A percentile compares a stretch with the other conserved stretches of the same genome.
phyloP scores from a whole-genome alignment of 129 eudicot genomes.

The Oenanthe sinensis region DNA sequence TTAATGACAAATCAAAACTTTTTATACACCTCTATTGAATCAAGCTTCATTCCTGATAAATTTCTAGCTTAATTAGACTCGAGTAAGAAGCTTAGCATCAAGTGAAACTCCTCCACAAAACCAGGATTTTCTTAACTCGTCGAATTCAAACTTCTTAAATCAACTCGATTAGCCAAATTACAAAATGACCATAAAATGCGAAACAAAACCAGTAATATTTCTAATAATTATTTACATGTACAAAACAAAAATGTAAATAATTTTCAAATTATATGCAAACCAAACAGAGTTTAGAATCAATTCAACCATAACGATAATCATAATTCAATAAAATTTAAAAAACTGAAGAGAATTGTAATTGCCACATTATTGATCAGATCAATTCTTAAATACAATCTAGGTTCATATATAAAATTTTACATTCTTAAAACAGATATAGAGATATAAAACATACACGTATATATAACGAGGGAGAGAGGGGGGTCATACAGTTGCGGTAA shows the following conservation, averaged over 20 bases:
- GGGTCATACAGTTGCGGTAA: conserved; percentile 28
- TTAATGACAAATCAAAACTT: too few relatives aligned
- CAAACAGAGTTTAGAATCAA: not conserved
- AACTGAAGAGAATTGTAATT: not conserved
- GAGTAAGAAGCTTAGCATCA: not conserved
- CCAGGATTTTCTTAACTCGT: not conserved
- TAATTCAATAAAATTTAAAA: not conserved
- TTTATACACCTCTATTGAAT: too few relatives aligned
- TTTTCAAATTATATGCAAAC: not conserved
- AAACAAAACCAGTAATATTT: not conserved
- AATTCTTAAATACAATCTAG: not conserved
- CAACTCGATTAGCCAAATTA: not conserved
- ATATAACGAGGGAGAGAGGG: not conserved
- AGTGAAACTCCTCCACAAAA: not conserved
- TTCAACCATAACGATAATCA: not conserved
- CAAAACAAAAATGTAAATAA: too few relatives aligned
- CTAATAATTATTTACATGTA: too few relatives aligned
- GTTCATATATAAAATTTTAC: not conserved
- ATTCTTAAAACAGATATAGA: not conserved
- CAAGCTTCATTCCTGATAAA: not conserved
- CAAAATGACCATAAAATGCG: too few relatives aligned
- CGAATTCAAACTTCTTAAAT: too few relatives aligned
- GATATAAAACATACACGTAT: not conserved
- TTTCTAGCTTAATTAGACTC: not conserved
- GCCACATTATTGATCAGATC: not conserved